Evolutionary conservation across 2,329 filamentous ascomycete genomes (phyloP), one percentile per base, ranked within the genome.

Genomic region (Shiraia sp.): DNA sequence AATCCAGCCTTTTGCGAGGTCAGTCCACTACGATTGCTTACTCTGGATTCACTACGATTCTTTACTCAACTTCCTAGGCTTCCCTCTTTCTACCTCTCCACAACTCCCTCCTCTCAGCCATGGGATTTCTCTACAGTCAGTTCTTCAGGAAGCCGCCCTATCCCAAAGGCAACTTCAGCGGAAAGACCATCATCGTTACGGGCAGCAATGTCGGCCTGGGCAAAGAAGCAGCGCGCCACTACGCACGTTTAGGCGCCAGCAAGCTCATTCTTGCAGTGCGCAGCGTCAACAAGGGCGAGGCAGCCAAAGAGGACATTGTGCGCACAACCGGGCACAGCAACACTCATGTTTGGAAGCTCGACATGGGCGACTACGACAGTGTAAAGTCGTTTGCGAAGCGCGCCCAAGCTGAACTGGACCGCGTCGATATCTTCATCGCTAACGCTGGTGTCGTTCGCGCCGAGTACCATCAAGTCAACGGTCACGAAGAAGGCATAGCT

Each of bases 401-500:
- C 8, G 56, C 45, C 4, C 40, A 52, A 5, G 36, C 42, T n/a
- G 50, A 61, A 19, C 40, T 66, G 12, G 30, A 47, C 6, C 40
- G 55, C 3, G 36, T 71, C 10, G 66, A 71, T 36, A 51, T 63
- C 13, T 54, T 57, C 1, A 37, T 69, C 3, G 42, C 61, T 10
- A 72, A 72, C 36, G 68, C 69, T 1, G 69, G 65, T 6, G 47
- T 70, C 1, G 47, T 45, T 4, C 38, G 36, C 8, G 28, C 37
- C 1, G 35, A 48, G 9, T 69, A 51, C 42, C 33, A 49, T 9
- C 32, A 45, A 5, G 32, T 35, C 2, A 53, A 67, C 37, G 64
- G 56, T 8, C 57, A 57, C 42, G 68, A 72, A 45, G 38, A 38
- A n/a, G 74, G 66, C 0, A 50, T 83, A 9, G 77, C 82, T 50